These are phyloP conservation scores for Sporothrix pallida DNA, from an alignment of 2,329 filamentous ascomycete genomes.

Conservation along the genomic window DNA sequence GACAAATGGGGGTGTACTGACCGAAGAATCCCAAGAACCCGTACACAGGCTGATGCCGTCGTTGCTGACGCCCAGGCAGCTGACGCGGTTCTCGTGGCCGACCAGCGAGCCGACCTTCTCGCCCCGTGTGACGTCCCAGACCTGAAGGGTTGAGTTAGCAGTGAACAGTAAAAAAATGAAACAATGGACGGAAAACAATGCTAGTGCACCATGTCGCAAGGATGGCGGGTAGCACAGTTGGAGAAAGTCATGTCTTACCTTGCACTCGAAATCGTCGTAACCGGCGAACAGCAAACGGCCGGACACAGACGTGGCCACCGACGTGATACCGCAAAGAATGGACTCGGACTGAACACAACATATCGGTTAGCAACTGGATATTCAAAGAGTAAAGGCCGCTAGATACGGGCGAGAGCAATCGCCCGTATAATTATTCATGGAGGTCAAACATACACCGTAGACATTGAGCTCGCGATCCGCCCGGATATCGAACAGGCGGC, in stretches of 20 bases:
- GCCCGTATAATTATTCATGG: not conserved
- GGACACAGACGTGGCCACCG: constrained; percentile 96
- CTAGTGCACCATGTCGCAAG: not conserved
- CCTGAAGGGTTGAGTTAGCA: constrained; percentile 59
- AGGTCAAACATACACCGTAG: constrained; percentile 62
- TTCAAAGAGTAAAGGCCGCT: not conserved
- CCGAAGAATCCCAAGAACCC: constrained; percentile 98
- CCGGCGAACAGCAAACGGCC: constrained; percentile 93
- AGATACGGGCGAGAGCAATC: constrained; percentile 2
- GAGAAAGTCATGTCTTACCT: constrained; percentile 66
- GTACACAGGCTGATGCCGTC: constrained; percentile 99
- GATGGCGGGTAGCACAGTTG: not conserved
- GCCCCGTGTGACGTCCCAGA: constrained; percentile 96
- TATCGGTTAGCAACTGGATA: constrained; percentile 36
- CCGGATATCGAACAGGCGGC: constrained; percentile 95
- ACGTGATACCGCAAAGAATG: constrained; percentile 96
- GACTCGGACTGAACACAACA: constrained; percentile 76
- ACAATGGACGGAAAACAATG: not conserved
- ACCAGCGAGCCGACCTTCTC: constrained; percentile 97
- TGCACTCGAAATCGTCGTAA: constrained; percentile 99
- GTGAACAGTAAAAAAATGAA: constrained; percentile 5
- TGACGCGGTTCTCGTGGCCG: constrained; percentile 98
- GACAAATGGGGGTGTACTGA: constrained; percentile 59
- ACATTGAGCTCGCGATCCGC: constrained; percentile 81
- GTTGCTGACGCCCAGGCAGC: constrained; percentile 97